Conservation (phyloP, 2,329 filamentous ascomycete genomes). For the Westerdykella sp. region DNA sequence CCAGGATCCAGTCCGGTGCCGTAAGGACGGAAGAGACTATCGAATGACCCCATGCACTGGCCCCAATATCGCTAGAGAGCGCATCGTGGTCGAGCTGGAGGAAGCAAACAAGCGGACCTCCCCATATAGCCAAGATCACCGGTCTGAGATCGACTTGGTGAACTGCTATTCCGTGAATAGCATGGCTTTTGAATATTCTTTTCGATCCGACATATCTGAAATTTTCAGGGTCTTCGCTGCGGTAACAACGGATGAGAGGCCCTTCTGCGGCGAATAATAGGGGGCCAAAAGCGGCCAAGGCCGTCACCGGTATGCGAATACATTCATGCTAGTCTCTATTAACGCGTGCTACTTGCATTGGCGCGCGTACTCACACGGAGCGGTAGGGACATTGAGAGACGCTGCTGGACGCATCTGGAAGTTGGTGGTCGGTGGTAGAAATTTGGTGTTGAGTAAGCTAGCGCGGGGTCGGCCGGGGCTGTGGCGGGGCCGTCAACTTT, state of each 20-base stretch:
- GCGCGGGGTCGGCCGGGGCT: constrained; percentile 1
- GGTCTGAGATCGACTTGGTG: constrained; percentile 15
- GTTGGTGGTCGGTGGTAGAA: constrained; percentile 16
- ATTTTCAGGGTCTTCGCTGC: constrained; percentile 10
- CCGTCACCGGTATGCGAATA: constrained; percentile 41
- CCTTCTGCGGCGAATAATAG: constrained; percentile 42
- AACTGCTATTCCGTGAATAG: constrained; percentile 66
- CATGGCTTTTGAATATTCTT: constrained; percentile 59
- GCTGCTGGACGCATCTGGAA: constrained; percentile 9
- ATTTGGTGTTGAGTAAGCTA: constrained; percentile 32
- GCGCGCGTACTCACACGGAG: constrained; percentile 24
- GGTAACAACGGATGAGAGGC: constrained; percentile 37
- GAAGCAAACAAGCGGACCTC: constrained; percentile 45
- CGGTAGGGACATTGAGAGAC: constrained; percentile 29
- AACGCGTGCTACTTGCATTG: not conserved
- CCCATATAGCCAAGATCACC: constrained; percentile 33
- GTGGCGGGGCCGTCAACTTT: too few species aligned
- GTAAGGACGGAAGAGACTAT: constrained; percentile 15
- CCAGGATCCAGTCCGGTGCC: constrained; percentile 36
- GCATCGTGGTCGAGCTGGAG: constrained; percentile 11
- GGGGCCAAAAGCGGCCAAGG: constrained; percentile 34
- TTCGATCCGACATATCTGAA: constrained; percentile 28
- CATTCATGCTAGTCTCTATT: constrained; percentile 29
- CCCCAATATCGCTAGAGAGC: not conserved
- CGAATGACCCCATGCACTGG: constrained; percentile 6